Conservation (phyloP, 805 yeast species). For the Metschnikowia lochheadii region DNA sequence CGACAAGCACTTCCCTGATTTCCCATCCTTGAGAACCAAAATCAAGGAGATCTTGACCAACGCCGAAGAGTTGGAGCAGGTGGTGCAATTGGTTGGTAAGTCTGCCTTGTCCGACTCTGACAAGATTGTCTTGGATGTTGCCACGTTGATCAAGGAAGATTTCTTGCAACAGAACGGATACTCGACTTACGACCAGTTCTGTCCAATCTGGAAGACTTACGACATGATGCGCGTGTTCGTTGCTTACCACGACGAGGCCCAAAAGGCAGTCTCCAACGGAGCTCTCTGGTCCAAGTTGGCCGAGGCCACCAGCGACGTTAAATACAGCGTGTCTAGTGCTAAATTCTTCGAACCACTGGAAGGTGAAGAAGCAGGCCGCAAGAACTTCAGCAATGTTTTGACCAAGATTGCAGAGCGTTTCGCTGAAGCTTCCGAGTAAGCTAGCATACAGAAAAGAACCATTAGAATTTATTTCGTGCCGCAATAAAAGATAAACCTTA, state of each 20-base stretch:
- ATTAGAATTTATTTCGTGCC: conserved; percentile 7
- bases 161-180: conserved; percentile 99
- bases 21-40: conserved; percentile 84
- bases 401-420: conserved; percentile 80
- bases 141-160: conserved; percentile 90
- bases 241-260: conserved; percentile 93
- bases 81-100: conserved; percentile 98
- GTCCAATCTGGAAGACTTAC: conserved; percentile 98
- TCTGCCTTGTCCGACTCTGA: conserved; percentile 95
- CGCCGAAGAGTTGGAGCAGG: conserved; percentile 98
- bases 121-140: conserved; percentile 92
- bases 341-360: conserved; percentile 94
- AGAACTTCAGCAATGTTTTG: conserved; percentile 73
- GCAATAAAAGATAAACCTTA: conserved; percentile 2
- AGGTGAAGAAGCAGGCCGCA: conserved; percentile 75
- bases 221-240: conserved; percentile 97
- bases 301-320: conserved; percentile 85
- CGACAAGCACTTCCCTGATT: conserved; percentile 82
- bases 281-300: conserved; percentile 91
- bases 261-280: conserved; percentile 91
- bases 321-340: conserved; percentile 89
- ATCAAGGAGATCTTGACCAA: conserved; percentile 91
- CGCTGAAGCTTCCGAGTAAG: conserved; percentile 89
- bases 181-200: conserved; percentile 96
- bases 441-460: conserved; percentile 2